Evolutionary conservation across 2,329 filamentous ascomycete species (phyloP), one percentile per base, ranked within the genome.

Genomic region (Paecilomyces niveus): DNA sequence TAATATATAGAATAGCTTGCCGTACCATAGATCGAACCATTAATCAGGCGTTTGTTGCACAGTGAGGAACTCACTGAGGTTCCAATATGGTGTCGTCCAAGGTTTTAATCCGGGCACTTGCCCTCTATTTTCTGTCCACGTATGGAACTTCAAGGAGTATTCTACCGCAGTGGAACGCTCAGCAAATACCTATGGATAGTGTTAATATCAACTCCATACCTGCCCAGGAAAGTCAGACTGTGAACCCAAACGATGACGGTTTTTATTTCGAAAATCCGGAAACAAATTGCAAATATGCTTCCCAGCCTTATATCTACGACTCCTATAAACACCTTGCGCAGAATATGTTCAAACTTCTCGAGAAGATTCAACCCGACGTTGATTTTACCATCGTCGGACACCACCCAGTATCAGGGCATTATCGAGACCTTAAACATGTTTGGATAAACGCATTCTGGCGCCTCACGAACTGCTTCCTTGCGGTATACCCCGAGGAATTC

Each of bases 251-350:
- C 53, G 60, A 68, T 13, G 68, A 69, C 32, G 68, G 69, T 11
- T 72, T 72, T 59, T 49, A 58, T n/a, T 71, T 71, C 54, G 67
- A 71, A 54, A 70, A 71, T 35, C 69, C 68, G 4, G 68, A 68
- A 2, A 69, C 64, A 3, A 55, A 71, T 59, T 72, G 70, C 60
- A 61, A 64, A 57, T 72, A 65, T 45, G 67, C 64, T 13, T 66
- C 70, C 2, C 70, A 71, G 55, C 65, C 67, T 63, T 62, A 71
- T 56, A 72, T 72, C 55, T 70, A 65, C 63, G 66, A 72, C 45
- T 62, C 67, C 1, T 72, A 72, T 61, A 72, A 71, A 51, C 58
- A 65, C 6, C 61, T 72, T 1, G 70, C 71, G 53, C 70, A 67
- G 55, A 68, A 72, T 50, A 67, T 70, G 67, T 62, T 29, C 57